These are phyloP conservation scores for Hippophae tibetana DNA, from an alignment of 306 rosid species.

Conservation along the genomic window DNA sequence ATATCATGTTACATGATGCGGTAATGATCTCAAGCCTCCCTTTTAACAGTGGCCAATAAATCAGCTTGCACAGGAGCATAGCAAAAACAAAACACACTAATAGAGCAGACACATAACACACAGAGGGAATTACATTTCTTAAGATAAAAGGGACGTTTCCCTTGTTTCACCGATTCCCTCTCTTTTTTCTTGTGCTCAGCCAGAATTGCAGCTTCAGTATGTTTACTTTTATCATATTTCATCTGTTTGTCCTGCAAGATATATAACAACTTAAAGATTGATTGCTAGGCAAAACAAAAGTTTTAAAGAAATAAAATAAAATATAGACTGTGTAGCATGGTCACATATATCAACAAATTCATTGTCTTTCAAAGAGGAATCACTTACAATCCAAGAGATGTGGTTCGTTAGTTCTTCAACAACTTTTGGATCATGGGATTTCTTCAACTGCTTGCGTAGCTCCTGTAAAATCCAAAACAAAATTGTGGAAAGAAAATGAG, in stretches of 20 bases:
- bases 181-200: conserved; percentile 66
- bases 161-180: conserved; percentile 70
- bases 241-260: conserved; percentile 57
- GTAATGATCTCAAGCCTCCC: too few relatives aligned
- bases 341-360: conserved; percentile 1
- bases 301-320: conserved; percentile 14
- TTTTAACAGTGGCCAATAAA: background rate
- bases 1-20: too few relatives aligned
- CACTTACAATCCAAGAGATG: conserved; percentile 58
- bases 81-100: background rate
- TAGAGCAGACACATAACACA: background rate
- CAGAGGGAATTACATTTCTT: conserved; percentile 41
- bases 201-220: conserved; percentile 37
- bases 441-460: conserved; percentile 44
- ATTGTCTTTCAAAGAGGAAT: conserved; percentile 1
- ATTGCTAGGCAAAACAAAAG: background rate
- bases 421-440: conserved; percentile 34
- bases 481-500: conserved; percentile 8
- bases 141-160: conserved; percentile 59
- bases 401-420: conserved; percentile 40
- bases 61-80: background rate
- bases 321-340: background rate
- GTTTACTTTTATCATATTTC: conserved; percentile 37
- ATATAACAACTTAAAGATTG: background rate
- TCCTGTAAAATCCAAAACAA: conserved; percentile 28